Evolutionary conservation across 1,284 basidiomycete genomes (phyloP).

Genomic region (Apiotrichum sp.): DNA sequence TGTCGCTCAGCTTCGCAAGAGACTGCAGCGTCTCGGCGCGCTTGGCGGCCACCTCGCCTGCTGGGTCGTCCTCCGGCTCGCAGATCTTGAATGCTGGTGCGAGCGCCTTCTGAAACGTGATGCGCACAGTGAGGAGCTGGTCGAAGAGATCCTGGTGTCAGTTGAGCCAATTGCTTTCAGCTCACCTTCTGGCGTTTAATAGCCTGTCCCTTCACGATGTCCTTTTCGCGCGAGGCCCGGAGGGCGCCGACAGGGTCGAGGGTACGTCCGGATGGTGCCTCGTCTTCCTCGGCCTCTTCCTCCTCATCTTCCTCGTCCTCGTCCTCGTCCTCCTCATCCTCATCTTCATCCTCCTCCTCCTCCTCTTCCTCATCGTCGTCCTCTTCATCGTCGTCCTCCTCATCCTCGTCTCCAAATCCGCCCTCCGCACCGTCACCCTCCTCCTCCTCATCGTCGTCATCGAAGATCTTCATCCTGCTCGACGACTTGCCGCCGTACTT

Average conservation of each 20-base stretch:
- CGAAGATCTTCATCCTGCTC: slow-evolving; percentile 57
- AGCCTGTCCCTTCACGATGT: slow-evolving; percentile 64
- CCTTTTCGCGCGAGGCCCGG: slow-evolving; percentile 39
- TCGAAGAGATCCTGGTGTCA: slow-evolving; percentile 68
- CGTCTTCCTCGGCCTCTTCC: slow-evolving; percentile 37
- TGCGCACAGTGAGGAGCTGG: slow-evolving; percentile 73
- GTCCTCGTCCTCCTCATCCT: slow-evolving; percentile 49
- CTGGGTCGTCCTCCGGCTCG: slow-evolving; percentile 18
- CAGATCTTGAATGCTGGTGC: slow-evolving; percentile 46
- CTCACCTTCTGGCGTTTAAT: slow-evolving; percentile 74
- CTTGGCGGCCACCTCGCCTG: slow-evolving; percentile 24
- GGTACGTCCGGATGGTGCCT: slow-evolving; percentile 17
- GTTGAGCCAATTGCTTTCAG: slow-evolving; percentile 13
- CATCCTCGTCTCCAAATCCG: slow-evolving; percentile 61
- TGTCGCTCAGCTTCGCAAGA: slow-evolving; percentile 35
- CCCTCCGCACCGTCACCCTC: slow-evolving; percentile 55
- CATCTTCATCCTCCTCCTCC: slow-evolving; percentile 48
- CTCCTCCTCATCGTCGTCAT: slow-evolving; percentile 38
- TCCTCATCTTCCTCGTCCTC: slow-evolving; percentile 47
- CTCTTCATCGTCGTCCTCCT: slow-evolving; percentile 41
- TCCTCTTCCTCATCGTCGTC: slow-evolving; percentile 34
- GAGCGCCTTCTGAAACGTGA: slow-evolving; percentile 77
- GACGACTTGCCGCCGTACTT: slow-evolving; percentile 69
- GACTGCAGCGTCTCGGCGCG: slow-evolving; percentile 28
- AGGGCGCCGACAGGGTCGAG: slow-evolving; percentile 50